These are phyloP conservation scores for Sporopachydermia quercuum DNA, from an alignment of 805 yeast genomes.

Conservation along the genomic window DNA sequence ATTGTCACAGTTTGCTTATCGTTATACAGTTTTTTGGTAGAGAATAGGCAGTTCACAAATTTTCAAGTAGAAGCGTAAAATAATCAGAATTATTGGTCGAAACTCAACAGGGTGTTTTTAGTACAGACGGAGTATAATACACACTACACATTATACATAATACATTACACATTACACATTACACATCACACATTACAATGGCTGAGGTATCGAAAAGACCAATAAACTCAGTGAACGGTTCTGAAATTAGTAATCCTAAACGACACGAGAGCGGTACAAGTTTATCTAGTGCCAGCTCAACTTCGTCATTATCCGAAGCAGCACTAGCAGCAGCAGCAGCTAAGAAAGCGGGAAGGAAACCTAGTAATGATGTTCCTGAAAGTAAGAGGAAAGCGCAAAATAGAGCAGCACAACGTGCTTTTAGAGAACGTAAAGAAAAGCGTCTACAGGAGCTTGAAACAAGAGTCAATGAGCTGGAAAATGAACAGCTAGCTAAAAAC, in stretches of 20 bases:
- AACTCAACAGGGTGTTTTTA: no score
- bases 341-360: constrained; percentile 70
- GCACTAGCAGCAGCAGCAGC: constrained; percentile 9
- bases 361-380: constrained; percentile 62
- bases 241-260: neutral
- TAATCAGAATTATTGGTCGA: no score
- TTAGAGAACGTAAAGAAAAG: constrained; percentile 82
- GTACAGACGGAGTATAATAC: no score
- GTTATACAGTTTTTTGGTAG: no score
- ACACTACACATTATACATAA: no score
- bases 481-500: constrained; percentile 48
- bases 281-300: constrained; percentile 8
- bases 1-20: no score
- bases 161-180: no score
- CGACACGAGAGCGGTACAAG: constrained; percentile 3
- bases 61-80: no score
- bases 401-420: constrained; percentile 97
- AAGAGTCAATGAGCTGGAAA: constrained; percentile 58
- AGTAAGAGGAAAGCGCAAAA: constrained; percentile 91
- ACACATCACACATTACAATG: neutral
- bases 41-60: no score
- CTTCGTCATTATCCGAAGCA: constrained; percentile 4
- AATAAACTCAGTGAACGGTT: neutral
- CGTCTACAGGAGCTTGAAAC: constrained; percentile 77
- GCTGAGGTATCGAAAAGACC: neutral